Evolutionary conservation across 2,329 filamentous ascomycete species (phyloP).

Genomic region (Colletotrichum sp.): DNA sequence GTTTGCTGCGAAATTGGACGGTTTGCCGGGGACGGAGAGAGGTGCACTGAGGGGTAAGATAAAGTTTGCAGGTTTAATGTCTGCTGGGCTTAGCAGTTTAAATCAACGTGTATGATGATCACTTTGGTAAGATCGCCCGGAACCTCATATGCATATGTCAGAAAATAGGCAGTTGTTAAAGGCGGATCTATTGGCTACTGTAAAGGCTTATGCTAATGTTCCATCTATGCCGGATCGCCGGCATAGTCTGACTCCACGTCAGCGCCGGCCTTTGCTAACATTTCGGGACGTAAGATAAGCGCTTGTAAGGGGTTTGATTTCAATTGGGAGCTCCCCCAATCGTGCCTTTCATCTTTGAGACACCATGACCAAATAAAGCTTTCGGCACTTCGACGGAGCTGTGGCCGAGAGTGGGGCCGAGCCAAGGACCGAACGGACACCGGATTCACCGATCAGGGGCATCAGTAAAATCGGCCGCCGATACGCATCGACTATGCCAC

Average conservation of each 20-base stretch:
- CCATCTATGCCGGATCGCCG: background rate
- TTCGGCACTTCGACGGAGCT: background rate
- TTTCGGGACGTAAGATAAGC: background rate
- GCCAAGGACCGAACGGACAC: background rate
- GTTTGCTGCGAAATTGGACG: background rate
- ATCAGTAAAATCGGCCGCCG: fast-evolving
- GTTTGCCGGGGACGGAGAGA: background rate
- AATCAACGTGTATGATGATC: background rate
- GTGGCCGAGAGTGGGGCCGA: background rate
- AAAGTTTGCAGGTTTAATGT: background rate
- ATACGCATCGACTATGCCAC: background rate
- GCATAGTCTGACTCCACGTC: background rate
- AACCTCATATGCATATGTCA: background rate
- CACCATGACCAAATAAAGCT: background rate
- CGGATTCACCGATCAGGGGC: background rate
- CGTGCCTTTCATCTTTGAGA: background rate
- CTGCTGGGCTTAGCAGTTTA: background rate
- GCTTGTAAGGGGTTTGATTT: background rate
- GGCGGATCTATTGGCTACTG: background rate
- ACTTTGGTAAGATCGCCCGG: background rate
- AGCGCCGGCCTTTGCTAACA: background rate
- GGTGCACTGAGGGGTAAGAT: background rate
- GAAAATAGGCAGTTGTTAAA: background rate
- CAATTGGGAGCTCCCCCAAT: background rate
- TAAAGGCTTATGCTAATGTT: background rate